Base-by-base conservation (phyloP, 148 eudicot genomes). In the Heliosperma pusillum region DNA sequence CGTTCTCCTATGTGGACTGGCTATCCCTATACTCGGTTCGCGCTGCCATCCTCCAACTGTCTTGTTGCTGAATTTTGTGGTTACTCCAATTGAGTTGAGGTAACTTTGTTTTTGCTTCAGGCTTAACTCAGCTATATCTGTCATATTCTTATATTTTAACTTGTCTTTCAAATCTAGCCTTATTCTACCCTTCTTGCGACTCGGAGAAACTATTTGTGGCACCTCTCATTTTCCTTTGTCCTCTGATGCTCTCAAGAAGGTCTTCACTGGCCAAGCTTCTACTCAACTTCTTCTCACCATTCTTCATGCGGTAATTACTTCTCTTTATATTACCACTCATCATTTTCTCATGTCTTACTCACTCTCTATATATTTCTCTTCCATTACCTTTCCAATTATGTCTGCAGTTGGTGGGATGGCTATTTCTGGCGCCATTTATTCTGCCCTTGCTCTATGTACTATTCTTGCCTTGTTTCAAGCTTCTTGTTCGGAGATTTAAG, bases 201-300 rank as follows among this genome's bases (percentile, higher is more conserved):
- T 93, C 53, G 98, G 98, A 66, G 98, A 93, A 84, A 71, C 83
- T 64, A 78, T 93, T 52, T 80, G 89, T 80, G 98, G 98, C 53
- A 92, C 93, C 68, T 81, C 85, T 66, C 98, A 87, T 83, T 93
- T 93, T 81, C 87, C 92, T 7, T 78, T 93, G 60, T 91, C 86
- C n/a, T 81, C 98, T 76, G 97, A 91, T 84, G 97, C 97, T 72
- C 69, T 93, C 3, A 89, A 87, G 91, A 87, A 91, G 80, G 91
- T 93, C 36, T 76, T 93, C 77, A 88, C 92, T 45, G 98, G 97
- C 53, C 80, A 93, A 63, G 98, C 97, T 82, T 91, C 98, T 65
- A 20, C 7, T 36, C 91, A 88, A 68, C 86, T 93, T 73, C 73
- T 93, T 50, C 85, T 82, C 27, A 91, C 95, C 86, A 82, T 93